Base-by-base conservation (phyloP, 768 basidiomycete species). In the Leccinum broughii region DNA sequence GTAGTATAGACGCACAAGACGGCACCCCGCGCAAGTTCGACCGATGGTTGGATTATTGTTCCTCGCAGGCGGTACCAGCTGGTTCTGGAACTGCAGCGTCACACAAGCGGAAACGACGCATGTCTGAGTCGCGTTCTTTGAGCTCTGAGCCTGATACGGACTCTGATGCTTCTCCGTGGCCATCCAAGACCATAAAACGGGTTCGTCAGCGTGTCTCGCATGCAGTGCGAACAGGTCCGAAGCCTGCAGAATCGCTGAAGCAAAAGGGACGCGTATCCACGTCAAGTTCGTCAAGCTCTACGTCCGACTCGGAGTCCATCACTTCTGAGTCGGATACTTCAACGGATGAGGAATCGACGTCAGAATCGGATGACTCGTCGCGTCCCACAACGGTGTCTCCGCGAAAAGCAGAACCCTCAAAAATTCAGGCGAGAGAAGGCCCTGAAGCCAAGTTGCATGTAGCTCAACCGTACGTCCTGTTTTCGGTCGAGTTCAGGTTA, bases 101-200 rank as follows among this genome's bases (percentile, higher is more conserved):
- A 32, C 55, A 20, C 54, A 73, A 73, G 55, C 73, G 72, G 9
- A 73, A 75, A 63, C 72, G 74, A 32, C 30, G 9, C 28, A 11
- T 15, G 49, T 66, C 65, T 35, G 46, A 49, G 2, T 39, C 66
- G 3, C 61, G 56, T 34, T 58, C 68, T 14, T 65, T 70, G 9
- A 60, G 56, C 39, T 63, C 65, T 22, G 67, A 66, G 44, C 66
- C 72, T 14, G 69, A 64, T 2, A 62, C 68, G 2, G 66, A 67
- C 26, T 68, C 70, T 4, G 64, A 62, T 2, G 62, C 66, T 14
- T 56, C 67, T 11, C 51, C 65, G 15, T 35, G n/a, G 44, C 20
- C 10, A 46, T 0, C 44, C 20, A 11, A 46, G 44, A 20, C 1
- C 10, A 4, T 4, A 24, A 0, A 15, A 14, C 35, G 0, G 35